Evolutionary conservation across 805 yeast species (phyloP).

Genomic region (Pichia deserticola): DNA sequence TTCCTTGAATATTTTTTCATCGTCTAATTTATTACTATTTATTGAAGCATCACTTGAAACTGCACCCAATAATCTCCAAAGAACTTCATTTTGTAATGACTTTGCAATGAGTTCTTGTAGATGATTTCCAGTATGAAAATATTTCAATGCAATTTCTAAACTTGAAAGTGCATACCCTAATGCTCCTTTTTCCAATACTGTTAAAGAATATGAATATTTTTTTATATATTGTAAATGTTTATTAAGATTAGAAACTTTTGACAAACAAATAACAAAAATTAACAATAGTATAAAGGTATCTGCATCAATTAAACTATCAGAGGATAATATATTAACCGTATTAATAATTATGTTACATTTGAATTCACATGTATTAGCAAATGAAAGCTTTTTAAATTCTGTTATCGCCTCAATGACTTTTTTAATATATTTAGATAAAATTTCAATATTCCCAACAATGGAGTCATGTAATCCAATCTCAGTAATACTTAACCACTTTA

Average conservation of each 20-base stretch:
- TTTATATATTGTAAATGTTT: conserved; percentile 61
- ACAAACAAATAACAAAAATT: conserved; percentile 60
- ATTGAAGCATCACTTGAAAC: conserved; percentile 20
- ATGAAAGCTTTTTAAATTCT: conserved; percentile 40
- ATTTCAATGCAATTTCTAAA: conserved; percentile 71
- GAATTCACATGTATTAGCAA: conserved; percentile 38
- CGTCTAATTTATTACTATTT: conserved; percentile 15
- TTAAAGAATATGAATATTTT: conserved; percentile 38
- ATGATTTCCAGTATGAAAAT: conserved; percentile 36
- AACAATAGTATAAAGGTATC: conserved; percentile 71
- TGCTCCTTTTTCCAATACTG: conserved; percentile 47
- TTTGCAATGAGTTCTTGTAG: conserved; percentile 24
- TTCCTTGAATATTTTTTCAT: conserved; percentile 12
- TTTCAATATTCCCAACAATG: conserved; percentile 1
- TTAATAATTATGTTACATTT: conserved; percentile 44
- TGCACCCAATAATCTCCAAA: conserved; percentile 45
- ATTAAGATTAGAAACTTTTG: conserved; percentile 51
- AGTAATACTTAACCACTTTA: conserved; percentile 39
- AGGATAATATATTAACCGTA: conserved; percentile 47
- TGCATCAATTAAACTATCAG: conserved; percentile 51
- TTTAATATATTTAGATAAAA: conserved; percentile 29
- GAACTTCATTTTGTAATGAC: conserved; percentile 41
- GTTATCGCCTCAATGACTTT: conserved; percentile 44
- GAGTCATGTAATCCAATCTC: conserved; percentile 41
- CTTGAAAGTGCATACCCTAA: conserved; percentile 76